Percentiles rank a stretch among this genome's conserved stretches.
These are phyloP conservation scores for Boletellus emodensis DNA, from an alignment of 768 basidiomycete genomes.

Conservation along the genomic window DNA sequence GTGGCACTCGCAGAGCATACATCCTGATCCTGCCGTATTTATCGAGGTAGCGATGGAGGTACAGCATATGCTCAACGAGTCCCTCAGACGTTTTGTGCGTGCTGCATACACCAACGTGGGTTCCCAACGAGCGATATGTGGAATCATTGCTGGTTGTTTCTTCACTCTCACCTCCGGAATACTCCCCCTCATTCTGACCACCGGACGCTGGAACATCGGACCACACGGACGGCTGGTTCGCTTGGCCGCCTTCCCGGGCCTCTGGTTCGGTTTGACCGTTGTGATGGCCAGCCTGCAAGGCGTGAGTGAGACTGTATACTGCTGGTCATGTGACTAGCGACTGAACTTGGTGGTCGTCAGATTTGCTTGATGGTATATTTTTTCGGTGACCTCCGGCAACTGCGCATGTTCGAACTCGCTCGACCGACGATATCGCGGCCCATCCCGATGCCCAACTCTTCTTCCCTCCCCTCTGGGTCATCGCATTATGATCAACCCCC, in stretches of 20 bases:
- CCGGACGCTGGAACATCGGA: conserved; percentile 32
- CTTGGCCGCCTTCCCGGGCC: conserved; percentile 56
- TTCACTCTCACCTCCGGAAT: conserved; percentile 45
- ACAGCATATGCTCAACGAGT: conserved; percentile 55
- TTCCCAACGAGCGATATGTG: conserved; percentile 63
- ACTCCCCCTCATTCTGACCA: conserved; percentile 50
- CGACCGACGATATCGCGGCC: conserved; percentile 60
- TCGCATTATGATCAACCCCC: background rate
- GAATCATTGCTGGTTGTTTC: conserved; percentile 58
- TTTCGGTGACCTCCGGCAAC: conserved; percentile 75
- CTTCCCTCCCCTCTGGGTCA: conserved; percentile 5
- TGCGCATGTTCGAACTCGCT: conserved; percentile 74
- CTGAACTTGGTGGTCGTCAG: conserved; percentile 19
- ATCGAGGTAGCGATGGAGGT: conserved; percentile 55
- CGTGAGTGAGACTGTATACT: conserved; percentile 32
- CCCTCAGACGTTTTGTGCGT: conserved; percentile 60
- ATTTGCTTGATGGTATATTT: conserved; percentile 72
- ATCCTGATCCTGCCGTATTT: conserved; percentile 67
- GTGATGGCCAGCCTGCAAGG: conserved; percentile 64
- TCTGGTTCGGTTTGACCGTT: conserved; percentile 67
- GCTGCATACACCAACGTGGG: conserved; percentile 70
- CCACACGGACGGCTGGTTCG: conserved; percentile 49
- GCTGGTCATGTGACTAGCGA: background rate
- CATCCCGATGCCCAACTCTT: conserved; percentile 17
- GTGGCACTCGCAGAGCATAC: conserved; percentile 33